These are phyloP conservation scores for Salicornia ramosissima DNA, from an alignment of 148 eudicot genomes.

Conservation along the genomic window DNA sequence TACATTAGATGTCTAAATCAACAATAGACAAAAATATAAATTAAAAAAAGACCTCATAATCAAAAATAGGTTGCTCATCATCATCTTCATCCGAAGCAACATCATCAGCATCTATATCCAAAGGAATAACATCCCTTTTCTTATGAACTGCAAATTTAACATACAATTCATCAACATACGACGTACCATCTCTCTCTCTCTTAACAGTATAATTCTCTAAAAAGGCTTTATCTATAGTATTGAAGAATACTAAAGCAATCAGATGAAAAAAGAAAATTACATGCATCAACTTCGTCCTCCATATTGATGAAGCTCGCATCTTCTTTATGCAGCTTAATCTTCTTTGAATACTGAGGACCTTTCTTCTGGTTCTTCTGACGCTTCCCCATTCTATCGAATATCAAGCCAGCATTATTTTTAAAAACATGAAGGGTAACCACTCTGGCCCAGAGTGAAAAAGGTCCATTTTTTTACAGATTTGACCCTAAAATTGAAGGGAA, in stretches of 20 bases:
- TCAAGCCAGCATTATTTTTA: too few relatives aligned
- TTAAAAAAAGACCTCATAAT: constrained; percentile 52
- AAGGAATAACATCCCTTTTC: constrained; percentile 79
- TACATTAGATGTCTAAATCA: not conserved
- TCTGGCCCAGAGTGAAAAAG: too few relatives aligned
- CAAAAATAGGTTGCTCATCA: constrained; percentile 57
- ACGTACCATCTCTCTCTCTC: too few relatives aligned
- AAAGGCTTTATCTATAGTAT: not conserved
- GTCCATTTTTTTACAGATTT: too few relatives aligned
- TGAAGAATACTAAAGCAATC: not conserved
- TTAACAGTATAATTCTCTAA: too few relatives aligned
- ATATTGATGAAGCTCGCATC: constrained; percentile 33
- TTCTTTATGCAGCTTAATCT: constrained; percentile 23
- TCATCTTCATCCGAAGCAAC: constrained; percentile 68
- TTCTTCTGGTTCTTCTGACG: constrained; percentile 48
- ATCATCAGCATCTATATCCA: constrained; percentile 54
- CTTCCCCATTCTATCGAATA: constrained; percentile 38
- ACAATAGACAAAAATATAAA: not conserved
- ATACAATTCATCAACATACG: constrained; percentile 2
- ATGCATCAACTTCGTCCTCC: constrained; percentile 91
- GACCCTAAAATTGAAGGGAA: too few relatives aligned
- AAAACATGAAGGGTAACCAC: too few relatives aligned
- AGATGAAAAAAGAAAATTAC: constrained; percentile 29
- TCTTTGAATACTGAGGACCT: constrained; percentile 38
- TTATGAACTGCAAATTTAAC: constrained; percentile 65